phyloP scores from a whole-genome alignment of 176 grass and related monocot genomes.

The Microstegium vimineum region DNA sequence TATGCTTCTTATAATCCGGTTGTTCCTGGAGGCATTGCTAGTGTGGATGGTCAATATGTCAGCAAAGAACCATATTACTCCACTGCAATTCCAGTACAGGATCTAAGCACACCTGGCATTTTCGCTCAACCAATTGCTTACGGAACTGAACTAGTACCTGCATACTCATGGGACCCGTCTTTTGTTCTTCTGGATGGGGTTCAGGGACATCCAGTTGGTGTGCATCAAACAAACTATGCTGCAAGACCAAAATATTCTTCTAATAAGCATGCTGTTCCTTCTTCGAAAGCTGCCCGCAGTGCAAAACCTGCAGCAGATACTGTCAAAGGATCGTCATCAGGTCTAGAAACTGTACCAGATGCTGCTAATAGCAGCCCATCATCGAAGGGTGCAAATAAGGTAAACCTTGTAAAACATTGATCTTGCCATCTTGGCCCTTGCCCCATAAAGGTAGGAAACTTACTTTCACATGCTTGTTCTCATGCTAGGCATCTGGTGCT shows the following conservation, averaged over 20 bases:
- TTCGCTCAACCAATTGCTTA: conserved; percentile 57
- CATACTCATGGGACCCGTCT: conserved; percentile 69
- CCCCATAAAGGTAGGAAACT: conserved; percentile 5
- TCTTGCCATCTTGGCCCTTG: conserved; percentile 12
- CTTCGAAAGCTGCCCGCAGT: conserved; percentile 33
- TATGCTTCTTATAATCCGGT: conserved; percentile 42
- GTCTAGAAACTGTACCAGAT: conserved; percentile 31
- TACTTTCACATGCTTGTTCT: conserved; percentile 31
- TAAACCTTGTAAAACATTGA: conserved; percentile 34
- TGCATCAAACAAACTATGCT: conserved; percentile 47
- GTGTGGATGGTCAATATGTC: conserved; percentile 62
- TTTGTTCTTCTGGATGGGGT: conserved; percentile 58
- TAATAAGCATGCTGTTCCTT: conserved; percentile 39
- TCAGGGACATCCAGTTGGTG: conserved; percentile 54
- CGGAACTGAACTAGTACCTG: conserved; percentile 55
- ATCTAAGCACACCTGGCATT: conserved; percentile 37
- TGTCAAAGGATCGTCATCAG: conserved; percentile 59
- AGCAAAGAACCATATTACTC: conserved; percentile 58
- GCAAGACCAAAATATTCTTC: conserved; percentile 41
- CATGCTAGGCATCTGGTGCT: conserved; percentile 50
- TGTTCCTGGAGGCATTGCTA: conserved; percentile 44
- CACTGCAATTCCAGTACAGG: conserved; percentile 38
- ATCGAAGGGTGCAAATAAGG: conserved; percentile 61
- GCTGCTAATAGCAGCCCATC: conserved; percentile 23
- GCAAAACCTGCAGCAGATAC: conserved; percentile 35